Base-by-base conservation (phyloP, 2,329 filamentous ascomycete genomes). In the Fusarium pseudoanthophilum region DNA sequence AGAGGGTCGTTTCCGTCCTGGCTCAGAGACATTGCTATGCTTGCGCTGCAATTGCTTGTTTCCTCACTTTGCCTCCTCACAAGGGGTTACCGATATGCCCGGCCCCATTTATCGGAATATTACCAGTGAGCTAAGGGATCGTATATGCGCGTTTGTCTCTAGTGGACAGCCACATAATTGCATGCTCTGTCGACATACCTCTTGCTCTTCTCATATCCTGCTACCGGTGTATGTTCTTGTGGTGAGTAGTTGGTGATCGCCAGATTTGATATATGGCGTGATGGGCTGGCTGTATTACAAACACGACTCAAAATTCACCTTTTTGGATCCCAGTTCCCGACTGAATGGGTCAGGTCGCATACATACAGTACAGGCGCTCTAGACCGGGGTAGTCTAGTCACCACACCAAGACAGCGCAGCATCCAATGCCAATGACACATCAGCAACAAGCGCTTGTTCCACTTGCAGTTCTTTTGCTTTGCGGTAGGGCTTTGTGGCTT, bases 401-500 rank as follows among this genome's bases (percentile, higher is more conserved):
- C 51, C 64, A 57, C 71, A 56, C 63, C 71, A 65, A 64, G 42
- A 68, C 55, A 56, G 39, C 60, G 55, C 65, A 65, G 14, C 49
- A 43, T 56, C 65, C 55, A 71, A 57, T 69, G 30, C 64, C 65
- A 69, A 65, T 69, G 45, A 49, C 65, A 64, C 52, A 51, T 57
- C 48, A 61, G 30, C 46, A 67, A 53, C 63, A 71, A 64, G 70
- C 61, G 60, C 64, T 58, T 61, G 72, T 48, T 64, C 65, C 59
- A 67, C 64, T 7, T 48, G 26, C 26, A 69, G 39, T 59, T 69
- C 63, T 42, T 42, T 67, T 60, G 60, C 64, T 42, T 61, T 60
- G 60, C 64, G 63, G 63, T 74, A 77, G 67, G 74, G 67, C 66
- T 75, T 69, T 69, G 67, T 71, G 72, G 71, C 72, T 74, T 66